Base-by-base conservation (phyloP, 2,329 filamentous ascomycete species). In the Aplosporella prunicola region DNA sequence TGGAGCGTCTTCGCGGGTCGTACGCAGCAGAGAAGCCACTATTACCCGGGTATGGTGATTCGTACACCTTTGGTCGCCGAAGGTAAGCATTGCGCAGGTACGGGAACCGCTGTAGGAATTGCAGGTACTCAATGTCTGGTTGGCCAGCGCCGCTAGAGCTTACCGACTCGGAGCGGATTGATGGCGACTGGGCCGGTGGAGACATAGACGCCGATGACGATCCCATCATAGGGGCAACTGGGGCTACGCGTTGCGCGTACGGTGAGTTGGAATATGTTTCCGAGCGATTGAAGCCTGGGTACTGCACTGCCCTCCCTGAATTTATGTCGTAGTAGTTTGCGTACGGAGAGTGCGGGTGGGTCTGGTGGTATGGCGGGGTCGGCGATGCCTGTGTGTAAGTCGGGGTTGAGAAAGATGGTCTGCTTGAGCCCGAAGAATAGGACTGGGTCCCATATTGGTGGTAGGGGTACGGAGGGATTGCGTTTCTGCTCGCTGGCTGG, bases 71-170 rank as follows among this genome's bases (percentile, higher is more conserved):
- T 45, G 60, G 58, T 50, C 61, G 55, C 42, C 63, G 55, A 33
- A 62, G 57, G 48, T 61, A 66, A 37, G 60, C 59, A 43, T 66
- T 65, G 40, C 56, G 56, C 22, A 68, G 53, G 45, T 67, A 67
- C 9, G 64, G 64, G 43, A 65, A 68, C 40, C 62, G 58, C 46
- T 58, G 55, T 27, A 67, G 47, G 43, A 65, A 60, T 47, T 55
- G 49, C 45, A 67, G 45, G 43, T 66, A 67, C 39, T 61, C 38
- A 20, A 40, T n/a, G 20, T 40, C 38, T 8, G 37, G 14, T 15
- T 33, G 31, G 9, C 13, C 15, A 5, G 37, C 33, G 25, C 25
- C 29, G 7, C 30, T 14, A 11, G 35, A 39, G 3, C 25, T 29
- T 23, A 30, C 24, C 3, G 34, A 36, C 16, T 36, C 26, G 5